A percentile compares a stretch with the other conserved stretches of the same genome.
Conservation (phyloP, 2,329 filamentous ascomycete genomes). For the Paecilomyces formosus region DNA sequence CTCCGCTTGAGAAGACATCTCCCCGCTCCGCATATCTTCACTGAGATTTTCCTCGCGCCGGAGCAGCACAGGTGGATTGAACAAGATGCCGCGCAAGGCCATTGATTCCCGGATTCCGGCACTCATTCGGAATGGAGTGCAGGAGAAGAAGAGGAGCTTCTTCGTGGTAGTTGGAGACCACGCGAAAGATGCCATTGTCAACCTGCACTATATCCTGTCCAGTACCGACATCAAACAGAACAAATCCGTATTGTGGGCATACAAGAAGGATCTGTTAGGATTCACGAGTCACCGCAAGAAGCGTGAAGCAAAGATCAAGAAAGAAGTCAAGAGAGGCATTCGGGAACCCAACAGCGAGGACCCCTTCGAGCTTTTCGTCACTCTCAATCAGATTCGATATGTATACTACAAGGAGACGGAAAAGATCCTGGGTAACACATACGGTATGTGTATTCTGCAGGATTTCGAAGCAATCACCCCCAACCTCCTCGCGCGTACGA, state of each 20-base stretch:
- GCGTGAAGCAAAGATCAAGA: constrained; percentile 96
- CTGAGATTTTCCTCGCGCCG: constrained; percentile 3
- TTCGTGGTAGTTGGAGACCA: constrained; percentile 93
- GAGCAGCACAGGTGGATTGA: not conserved
- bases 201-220: constrained; percentile 89
- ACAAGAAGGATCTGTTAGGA: constrained; percentile 93
- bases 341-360: constrained; percentile 89
- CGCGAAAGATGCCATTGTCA: constrained; percentile 93
- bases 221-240: constrained; percentile 86
- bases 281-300: constrained; percentile 97
- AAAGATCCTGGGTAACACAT: constrained; percentile 96
- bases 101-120: constrained; percentile 86
- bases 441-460: constrained; percentile 96
- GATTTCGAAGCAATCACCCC: constrained; percentile 97
- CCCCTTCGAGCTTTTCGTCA: constrained; percentile 94
- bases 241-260: constrained; percentile 96
- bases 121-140: constrained; percentile 83
- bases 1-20: constrained; percentile 1
- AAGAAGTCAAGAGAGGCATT: constrained; percentile 90
- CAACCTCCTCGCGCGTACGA: constrained; percentile 88
- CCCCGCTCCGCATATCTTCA: constrained; percentile 4
- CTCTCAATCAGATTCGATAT: constrained; percentile 94
- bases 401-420: constrained; percentile 99
- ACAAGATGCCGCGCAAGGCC: constrained; percentile 38
- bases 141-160: constrained; percentile 95